phyloP scores from a whole-genome alignment of 2,329 filamentous ascomycete genomes.

The Elsinoe australis region DNA sequence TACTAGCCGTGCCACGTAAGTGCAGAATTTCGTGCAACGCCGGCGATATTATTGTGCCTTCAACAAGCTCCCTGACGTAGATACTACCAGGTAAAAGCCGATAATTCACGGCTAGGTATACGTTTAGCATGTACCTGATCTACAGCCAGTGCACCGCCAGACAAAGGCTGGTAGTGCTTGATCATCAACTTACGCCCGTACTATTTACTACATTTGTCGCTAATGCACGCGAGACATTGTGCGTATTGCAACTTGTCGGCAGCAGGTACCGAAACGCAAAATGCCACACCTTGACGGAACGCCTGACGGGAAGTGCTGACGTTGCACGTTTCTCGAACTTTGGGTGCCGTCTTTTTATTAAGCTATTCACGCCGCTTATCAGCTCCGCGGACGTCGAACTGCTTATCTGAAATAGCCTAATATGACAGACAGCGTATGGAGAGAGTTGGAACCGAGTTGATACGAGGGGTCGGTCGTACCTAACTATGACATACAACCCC shows the following conservation, averaged over 20 bases:
- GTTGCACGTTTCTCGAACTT: neutral
- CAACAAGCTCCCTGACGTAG: no score
- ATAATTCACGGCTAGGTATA: no score
- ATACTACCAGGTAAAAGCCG: no score
- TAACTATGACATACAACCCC: no score
- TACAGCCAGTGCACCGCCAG: no score
- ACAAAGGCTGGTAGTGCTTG: neutral
- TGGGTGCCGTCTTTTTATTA: neutral
- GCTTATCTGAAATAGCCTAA: neutral
- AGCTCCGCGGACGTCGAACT: neutral
- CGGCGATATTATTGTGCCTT: no score
- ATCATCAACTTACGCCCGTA: neutral
- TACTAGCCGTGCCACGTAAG: no score
- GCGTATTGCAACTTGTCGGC: neutral
- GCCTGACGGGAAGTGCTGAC: neutral
- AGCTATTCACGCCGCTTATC: neutral
- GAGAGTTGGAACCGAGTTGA: neutral
- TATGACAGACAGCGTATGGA: neutral
- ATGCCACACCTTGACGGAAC: constrained; percentile 2
- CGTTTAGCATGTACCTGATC: no score
- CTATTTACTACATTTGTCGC: neutral
- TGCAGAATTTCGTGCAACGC: no score
- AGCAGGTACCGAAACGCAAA: constrained; percentile 14
- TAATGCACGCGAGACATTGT: neutral
- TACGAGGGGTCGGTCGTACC: neutral